Percentiles rank a stretch among this genome's conserved stretches.
These are phyloP conservation scores for Podaxis sp. DNA, from an alignment of 768 basidiomycete genomes.

Conservation along the genomic window DNA sequence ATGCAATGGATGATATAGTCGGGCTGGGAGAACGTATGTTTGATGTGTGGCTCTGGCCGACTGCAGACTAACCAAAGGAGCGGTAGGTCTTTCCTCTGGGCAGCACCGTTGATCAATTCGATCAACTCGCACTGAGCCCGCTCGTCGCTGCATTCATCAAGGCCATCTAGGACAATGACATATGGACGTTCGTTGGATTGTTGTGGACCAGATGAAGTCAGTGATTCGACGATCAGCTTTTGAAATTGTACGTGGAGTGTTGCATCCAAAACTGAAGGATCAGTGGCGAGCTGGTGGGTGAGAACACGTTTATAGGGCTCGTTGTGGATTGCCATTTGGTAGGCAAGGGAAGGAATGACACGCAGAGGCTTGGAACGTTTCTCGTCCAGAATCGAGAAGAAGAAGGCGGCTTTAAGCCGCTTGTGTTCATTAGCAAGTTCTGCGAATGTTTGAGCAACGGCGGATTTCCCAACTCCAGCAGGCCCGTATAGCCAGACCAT, in stretches of 20 bases:
- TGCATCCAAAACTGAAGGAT: neutral
- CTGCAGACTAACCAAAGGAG: conserved; percentile 3
- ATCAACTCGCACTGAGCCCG: neutral
- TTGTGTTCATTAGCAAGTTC: neutral
- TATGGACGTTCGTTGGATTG: neutral
- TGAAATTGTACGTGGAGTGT: neutral
- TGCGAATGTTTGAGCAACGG: neutral
- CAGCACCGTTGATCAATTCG: neutral
- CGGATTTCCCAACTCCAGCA: neutral
- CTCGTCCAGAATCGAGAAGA: neutral
- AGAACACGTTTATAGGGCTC: neutral
- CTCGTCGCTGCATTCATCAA: neutral
- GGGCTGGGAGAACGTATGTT: neutral
- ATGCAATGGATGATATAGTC: neutral
- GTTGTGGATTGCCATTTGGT: neutral
- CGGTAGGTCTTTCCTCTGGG: neutral
- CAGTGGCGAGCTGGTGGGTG: neutral
- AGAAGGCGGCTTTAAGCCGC: neutral
- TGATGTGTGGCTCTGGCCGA: conserved; percentile 2
- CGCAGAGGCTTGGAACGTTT: neutral
- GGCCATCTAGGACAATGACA: neutral
- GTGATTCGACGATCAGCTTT: neutral
- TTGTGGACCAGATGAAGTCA: neutral
- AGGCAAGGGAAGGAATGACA: neutral
- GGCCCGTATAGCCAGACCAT: neutral